phyloP scores from a whole-genome alignment of 805 yeast genomes.

The Wickerhamiella allomyrinae region DNA sequence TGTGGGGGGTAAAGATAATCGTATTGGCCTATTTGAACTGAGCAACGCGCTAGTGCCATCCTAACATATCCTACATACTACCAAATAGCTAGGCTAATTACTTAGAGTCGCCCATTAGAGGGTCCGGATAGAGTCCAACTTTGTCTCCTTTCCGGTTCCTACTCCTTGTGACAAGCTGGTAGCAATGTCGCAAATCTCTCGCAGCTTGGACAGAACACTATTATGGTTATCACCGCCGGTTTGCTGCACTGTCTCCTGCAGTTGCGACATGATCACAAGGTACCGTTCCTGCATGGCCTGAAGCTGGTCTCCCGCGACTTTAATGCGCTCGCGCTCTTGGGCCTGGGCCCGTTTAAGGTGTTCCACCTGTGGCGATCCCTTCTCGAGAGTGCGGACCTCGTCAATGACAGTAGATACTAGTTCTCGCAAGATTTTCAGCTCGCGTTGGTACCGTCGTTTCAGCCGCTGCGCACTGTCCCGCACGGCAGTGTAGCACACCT shows the following conservation, averaged over 20 bases:
- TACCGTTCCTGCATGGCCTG: neutral
- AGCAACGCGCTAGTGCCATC: too few relatives aligned
- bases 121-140: neutral
- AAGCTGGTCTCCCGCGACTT: neutral
- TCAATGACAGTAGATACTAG: neutral
- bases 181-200: neutral
- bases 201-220: neutral
- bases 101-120: too few relatives aligned
- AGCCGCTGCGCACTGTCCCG: neutral
- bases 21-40: slow-evolving; percentile 30
- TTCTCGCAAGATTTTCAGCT: neutral
- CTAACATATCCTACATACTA: too few relatives aligned
- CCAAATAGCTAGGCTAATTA: too few relatives aligned
- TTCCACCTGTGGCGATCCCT: neutral
- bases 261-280: neutral
- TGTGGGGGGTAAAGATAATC: slow-evolving; percentile 43
- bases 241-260: neutral
- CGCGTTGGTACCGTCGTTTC: slow-evolving; percentile 1
- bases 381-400: neutral
- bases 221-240: neutral
- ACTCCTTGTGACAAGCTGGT: neutral
- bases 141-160: neutral
- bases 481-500: neutral
- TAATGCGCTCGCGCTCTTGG: neutral
- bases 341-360: neutral